phyloP scores from a whole-genome alignment of 352 stramenopile genomes.

The Globisporangium alternatum region DNA sequence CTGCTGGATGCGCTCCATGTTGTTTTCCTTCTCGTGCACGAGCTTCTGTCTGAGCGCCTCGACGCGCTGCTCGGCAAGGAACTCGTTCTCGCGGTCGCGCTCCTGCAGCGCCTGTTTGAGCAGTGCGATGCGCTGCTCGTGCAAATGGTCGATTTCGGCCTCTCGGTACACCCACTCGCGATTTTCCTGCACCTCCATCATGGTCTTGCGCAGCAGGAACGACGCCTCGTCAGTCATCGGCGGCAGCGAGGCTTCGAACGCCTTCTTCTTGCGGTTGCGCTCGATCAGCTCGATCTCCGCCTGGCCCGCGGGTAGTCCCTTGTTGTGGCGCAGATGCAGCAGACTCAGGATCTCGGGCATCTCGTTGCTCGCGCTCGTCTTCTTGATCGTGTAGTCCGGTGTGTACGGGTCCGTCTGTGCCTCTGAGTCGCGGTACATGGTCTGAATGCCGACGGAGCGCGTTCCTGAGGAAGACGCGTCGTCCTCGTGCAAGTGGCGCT shows the following conservation, averaged over 20 bases:
- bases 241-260: slow-evolving; percentile 85
- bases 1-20: slow-evolving; percentile 77
- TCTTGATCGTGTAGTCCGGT: slow-evolving; percentile 87
- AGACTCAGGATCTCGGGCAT: slow-evolving; percentile 87
- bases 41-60: slow-evolving; percentile 82
- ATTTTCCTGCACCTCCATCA: slow-evolving; percentile 93
- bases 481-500: slow-evolving; percentile 23
- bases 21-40: slow-evolving; percentile 75
- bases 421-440: slow-evolving; percentile 91
- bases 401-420: slow-evolving; percentile 93
- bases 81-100: slow-evolving; percentile 88
- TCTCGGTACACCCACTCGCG: slow-evolving; percentile 87
- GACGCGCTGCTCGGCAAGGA: slow-evolving; percentile 90
- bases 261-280: slow-evolving; percentile 80
- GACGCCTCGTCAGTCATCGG: slow-evolving; percentile 94
- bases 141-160: slow-evolving; percentile 84
- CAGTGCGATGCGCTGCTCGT: slow-evolving; percentile 74
- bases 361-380: slow-evolving; percentile 30
- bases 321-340: slow-evolving; percentile 53
- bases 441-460: slow-evolving; percentile 86
- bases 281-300: slow-evolving; percentile 91
- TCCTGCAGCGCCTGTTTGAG: slow-evolving; percentile 84
- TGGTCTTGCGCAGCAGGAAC: slow-evolving; percentile 86
- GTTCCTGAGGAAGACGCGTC: slow-evolving; percentile 34
- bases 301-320: slow-evolving; percentile 75